Evolutionary conservation across 805 yeast genomes (phyloP).

Genomic region (Yamadazyma olivae): DNA sequence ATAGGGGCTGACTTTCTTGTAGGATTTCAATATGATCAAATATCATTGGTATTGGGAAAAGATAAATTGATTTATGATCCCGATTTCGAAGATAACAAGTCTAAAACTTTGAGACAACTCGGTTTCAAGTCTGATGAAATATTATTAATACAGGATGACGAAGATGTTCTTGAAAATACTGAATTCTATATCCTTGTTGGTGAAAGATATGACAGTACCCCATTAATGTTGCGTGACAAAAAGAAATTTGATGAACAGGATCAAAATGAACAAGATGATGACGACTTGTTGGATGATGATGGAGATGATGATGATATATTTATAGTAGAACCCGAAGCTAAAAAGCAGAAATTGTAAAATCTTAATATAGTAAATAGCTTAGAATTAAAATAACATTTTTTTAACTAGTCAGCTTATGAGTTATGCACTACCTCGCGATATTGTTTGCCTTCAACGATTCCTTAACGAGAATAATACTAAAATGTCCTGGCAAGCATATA

Average conservation of each 20-base stretch:
- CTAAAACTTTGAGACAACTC: conserved; percentile 41
- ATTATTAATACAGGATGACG: conserved; percentile 76
- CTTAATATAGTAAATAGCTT: no score
- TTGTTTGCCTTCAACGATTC: neutral
- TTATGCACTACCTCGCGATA: neutral
- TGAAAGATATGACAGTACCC: conserved; percentile 10
- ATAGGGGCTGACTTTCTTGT: conserved; percentile 53
- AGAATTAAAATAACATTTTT: conserved; percentile 1
- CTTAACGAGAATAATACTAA: no score
- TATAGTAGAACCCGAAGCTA: conserved; percentile 22
- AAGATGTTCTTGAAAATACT: conserved; percentile 58
- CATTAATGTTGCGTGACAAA: conserved; percentile 15
- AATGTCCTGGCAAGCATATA: conserved; percentile 70
- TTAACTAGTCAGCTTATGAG: neutral
- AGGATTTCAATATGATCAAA: conserved; percentile 50
- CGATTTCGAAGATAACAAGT: conserved; percentile 81
- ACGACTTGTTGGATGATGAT: conserved; percentile 4
- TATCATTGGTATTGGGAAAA: conserved; percentile 57
- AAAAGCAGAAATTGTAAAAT: conserved; percentile 13
- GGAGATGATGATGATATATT: conserved; percentile 2
- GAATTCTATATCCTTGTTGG: conserved; percentile 51
- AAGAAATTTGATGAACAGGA: conserved; percentile 1
- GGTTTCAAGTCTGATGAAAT: conserved; percentile 62
- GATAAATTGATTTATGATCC: conserved; percentile 59
- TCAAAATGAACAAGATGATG: conserved; percentile 5